phyloP scores from a whole-genome alignment of 2,329 filamentous ascomycete genomes.

The Pseudogymnoascus sp. region DNA sequence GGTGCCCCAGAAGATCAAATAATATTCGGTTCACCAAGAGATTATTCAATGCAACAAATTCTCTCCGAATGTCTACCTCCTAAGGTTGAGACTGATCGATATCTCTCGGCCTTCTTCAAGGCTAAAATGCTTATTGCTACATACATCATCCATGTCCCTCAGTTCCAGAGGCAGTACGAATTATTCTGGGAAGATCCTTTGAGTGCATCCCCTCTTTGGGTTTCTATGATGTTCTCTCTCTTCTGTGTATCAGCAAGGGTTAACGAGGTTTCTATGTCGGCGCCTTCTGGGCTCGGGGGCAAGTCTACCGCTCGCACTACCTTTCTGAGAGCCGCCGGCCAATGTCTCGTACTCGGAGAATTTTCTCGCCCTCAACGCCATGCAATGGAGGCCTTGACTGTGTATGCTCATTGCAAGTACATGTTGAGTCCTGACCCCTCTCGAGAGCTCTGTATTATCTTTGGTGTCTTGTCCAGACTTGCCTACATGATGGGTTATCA shows the following conservation, averaged over 20 bases:
- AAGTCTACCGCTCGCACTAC: not conserved
- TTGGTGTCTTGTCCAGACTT: constrained; percentile 23
- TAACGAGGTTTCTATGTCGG: not conserved
- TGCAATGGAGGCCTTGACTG: constrained; percentile 19
- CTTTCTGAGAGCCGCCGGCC: constrained; percentile 17
- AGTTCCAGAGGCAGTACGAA: constrained; percentile 22
- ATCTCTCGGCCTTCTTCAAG: constrained; percentile 18
- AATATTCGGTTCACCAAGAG: constrained; percentile 16
- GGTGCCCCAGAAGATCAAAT: constrained; percentile 8
- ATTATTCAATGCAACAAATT: constrained; percentile 15
- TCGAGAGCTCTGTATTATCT: constrained; percentile 22
- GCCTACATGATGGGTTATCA: constrained; percentile 28
- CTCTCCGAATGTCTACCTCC: constrained; percentile 18
- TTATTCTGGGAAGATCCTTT: constrained; percentile 18
- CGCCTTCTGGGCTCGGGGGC: not conserved
- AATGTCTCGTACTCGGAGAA: constrained; percentile 23
- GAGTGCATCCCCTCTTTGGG: constrained; percentile 19
- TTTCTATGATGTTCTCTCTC: constrained; percentile 23
- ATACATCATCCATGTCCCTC: constrained; percentile 18
- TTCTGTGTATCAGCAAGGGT: constrained; percentile 16
- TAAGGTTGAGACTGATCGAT: constrained; percentile 18
- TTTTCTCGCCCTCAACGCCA: constrained; percentile 22
- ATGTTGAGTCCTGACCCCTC: constrained; percentile 23
- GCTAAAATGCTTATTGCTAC: constrained; percentile 17
- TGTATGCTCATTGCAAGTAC: constrained; percentile 24